These are phyloP conservation scores for Capsaspora owczarzaki DNA, from an alignment of 78 protist species.

Conservation along the genomic window DNA sequence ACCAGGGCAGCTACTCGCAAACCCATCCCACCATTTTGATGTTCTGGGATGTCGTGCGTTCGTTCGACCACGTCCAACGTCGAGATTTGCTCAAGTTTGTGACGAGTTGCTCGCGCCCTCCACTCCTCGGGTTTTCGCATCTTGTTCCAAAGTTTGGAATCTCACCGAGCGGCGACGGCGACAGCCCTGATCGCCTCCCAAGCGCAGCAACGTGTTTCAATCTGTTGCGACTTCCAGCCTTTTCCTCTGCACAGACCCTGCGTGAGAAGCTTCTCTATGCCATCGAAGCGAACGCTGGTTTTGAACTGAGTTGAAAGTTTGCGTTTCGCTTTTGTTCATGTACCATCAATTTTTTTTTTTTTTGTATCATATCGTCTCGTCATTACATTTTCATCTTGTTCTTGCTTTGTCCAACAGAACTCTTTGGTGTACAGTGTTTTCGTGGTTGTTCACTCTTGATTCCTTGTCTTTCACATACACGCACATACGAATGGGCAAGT, in stretches of 20 bases:
- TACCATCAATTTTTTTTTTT: neutral
- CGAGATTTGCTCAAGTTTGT: conserved; percentile 19
- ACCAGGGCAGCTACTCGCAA: conserved; percentile 20
- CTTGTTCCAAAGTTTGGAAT: neutral
- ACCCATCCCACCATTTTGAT: conserved; percentile 9
- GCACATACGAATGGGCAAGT: conserved; percentile 72
- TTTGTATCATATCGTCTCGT: neutral
- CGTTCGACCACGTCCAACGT: conserved; percentile 3
- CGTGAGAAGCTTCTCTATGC: conserved; percentile 44
- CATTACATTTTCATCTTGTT: no score
- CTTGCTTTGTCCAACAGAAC: no score
- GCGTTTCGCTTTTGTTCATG: neutral
- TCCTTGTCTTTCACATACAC: no score
- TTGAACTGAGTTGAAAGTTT: conserved; percentile 31
- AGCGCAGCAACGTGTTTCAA: conserved; percentile 62
- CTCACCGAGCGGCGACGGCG: no score
- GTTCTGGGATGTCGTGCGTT: conserved; percentile 26
- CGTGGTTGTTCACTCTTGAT: no score
- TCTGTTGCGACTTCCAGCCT: conserved; percentile 59
- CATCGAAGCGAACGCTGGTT: conserved; percentile 38
- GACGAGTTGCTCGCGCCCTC: conserved; percentile 6
- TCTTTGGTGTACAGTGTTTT: no score
- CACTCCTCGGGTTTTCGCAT: neutral
- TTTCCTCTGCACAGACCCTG: neutral
- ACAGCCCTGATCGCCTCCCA: no score